Evolutionary conservation across 331 rosid species (phyloP), one percentile per base, ranked within the genome.

Genomic region (Spiraea crenata): DNA sequence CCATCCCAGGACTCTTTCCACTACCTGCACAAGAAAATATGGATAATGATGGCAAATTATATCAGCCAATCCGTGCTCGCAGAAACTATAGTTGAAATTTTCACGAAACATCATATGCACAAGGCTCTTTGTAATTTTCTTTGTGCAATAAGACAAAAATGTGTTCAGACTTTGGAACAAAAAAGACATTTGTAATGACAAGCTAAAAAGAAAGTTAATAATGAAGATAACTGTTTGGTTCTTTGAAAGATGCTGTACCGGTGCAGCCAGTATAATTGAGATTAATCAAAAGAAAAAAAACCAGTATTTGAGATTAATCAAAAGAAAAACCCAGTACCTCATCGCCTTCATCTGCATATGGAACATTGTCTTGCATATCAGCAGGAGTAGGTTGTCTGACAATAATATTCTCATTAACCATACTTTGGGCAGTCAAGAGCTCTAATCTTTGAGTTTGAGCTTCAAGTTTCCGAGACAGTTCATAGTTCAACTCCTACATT

Each of bases 1-100:
- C 99, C 99, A 95, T 76, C 99, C 99, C 82, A 89, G 82, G 61
- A 95, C 99, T 77, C 97, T 84, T 82, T 95, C 99, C 67, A 95
- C 98, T 70, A 95, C 99, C 99, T 95, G 67, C 37, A 78, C 5
- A 14, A 9, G 38, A 46, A 35, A 74, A 31, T 12, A 75, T 35
- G 35, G 49, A 63, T 31, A 74, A 50, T 67, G 4, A 63, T 68
- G 52, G 75, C 40, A 54, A 67, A 37, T 38, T 5, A 10, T 44
- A 38, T 4, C 31, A 16, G 16, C 13, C 73, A 39, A 3, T n/a
- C 20, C 45, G n/a, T 63, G 13, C 34, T 37, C 15, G 35, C 15
- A 41, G 20, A 31, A 6, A 13, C 35, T 65, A 46, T 19, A 6
- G 16, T 15, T 14, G 1, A 46, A 45, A 1, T 0, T 48, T 65